Evolutionary conservation across 225 moss, liverwort and hornwort species (phyloP), one percentile per base, ranked within the genome.

Genomic region (Marchantia paleacea): DNA sequence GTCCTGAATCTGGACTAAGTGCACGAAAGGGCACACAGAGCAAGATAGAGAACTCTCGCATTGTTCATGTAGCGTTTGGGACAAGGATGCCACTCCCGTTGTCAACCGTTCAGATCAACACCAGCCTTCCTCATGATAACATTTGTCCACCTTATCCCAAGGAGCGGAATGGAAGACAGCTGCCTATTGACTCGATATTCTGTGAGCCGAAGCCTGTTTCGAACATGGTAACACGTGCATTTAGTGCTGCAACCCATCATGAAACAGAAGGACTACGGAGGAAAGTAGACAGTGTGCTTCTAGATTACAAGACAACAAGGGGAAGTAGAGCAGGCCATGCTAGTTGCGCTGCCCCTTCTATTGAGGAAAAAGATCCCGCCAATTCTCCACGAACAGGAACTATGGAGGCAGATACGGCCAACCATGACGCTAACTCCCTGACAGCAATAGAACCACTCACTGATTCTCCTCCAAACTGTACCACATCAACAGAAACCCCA

Each of bases 1-100:
- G 69, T 77, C 77, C 50, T n/a, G 80, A 81, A 49, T 49, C 52
- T 13, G 82, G 84, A 53, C 54, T 82, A 66, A 82, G 61, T 80
- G 87, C 88, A 82, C 81, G 62, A 7, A 92, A 89, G 79, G 26
- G 80, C 11, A 85, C 78, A 77, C 77, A 64, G 0, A 80, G 83
- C 7, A 94, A 91, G 22, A 22, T 75, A 0, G 90, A 91, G 19
- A 80, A 57, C 61, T 15, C 79, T 25, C 82, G 57, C n/a, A 74
- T 83, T 80, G 94, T 97, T 22, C 93, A 97, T 83, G 90, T 97
- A 52, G 94, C 97, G 54, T 97, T 97, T 83, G 94, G 94, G 15
- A 92, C 94, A 30, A 91, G 94, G 81, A 92, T 97, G 74, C 93
- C 92, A 47, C 78, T 97, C 18, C 82, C 90, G 57, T 49, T 97